Evolutionary conservation across 176 grass and related monocot species (phyloP).

Genomic region (sorghum (Sorghum bicolor)): DNA sequence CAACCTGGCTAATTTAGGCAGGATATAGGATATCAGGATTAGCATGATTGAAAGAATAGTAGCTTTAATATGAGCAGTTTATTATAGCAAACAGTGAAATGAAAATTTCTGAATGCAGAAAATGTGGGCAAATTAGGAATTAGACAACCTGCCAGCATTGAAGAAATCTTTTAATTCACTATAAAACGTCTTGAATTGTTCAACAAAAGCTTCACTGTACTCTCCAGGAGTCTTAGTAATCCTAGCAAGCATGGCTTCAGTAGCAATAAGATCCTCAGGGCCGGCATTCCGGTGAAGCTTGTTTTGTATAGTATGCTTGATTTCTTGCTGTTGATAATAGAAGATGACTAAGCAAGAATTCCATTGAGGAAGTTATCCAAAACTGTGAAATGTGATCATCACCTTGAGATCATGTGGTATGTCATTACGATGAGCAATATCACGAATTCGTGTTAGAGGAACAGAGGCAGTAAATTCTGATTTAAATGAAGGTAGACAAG

Average conservation of each 20-base stretch:
- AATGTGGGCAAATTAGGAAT: conserved; percentile 13
- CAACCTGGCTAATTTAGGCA: background rate
- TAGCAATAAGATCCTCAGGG: conserved; percentile 98
- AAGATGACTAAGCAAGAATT: conserved; percentile 29
- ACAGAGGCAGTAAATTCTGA: conserved; percentile 97
- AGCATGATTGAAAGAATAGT: background rate
- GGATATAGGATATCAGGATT: background rate
- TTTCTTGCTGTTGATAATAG: conserved; percentile 83
- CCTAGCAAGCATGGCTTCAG: conserved; percentile 90
- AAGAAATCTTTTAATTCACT: conserved; percentile 93
- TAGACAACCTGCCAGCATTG: conserved; percentile 90
- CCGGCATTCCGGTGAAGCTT: conserved; percentile 98
- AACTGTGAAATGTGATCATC: conserved; percentile 16
- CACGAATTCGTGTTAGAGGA: conserved; percentile 95
- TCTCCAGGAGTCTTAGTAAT: conserved; percentile 77
- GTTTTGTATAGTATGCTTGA: conserved; percentile 99
- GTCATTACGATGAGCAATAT: conserved; percentile 93
- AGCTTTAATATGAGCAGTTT: conserved; percentile 18
- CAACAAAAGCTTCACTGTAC: conserved; percentile 71
- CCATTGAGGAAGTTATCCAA: background rate
- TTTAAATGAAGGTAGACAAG: conserved; percentile 97
- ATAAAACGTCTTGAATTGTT: conserved; percentile 95
- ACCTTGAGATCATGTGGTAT: conserved; percentile 98
- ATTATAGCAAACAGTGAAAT: conserved; percentile 11
- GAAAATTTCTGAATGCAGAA: conserved; percentile 2